Conservation (phyloP, 169 alveolate species). For the Cryptosporidium parvum region DNA sequence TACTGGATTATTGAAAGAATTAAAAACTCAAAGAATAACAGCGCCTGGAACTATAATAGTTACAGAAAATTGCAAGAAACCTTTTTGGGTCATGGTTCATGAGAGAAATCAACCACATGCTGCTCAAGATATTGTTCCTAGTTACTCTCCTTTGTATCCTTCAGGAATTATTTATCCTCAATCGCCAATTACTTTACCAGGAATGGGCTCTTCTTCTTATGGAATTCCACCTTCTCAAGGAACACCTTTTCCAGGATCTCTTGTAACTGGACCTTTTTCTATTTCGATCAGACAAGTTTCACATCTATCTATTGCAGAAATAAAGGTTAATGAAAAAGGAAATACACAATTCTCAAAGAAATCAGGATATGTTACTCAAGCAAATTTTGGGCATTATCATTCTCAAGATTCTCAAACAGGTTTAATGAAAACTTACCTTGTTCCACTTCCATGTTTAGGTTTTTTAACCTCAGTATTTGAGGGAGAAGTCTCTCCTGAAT, state of each 20-base stretch:
- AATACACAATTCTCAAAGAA: not conserved
- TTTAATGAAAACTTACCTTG: not conserved
- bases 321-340: not conserved
- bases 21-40: not conserved
- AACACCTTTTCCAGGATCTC: conserved; percentile 15
- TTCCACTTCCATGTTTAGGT: conserved; percentile 40
- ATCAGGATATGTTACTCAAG: not conserved
- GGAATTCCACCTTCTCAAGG: conserved; percentile 14
- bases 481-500: not conserved
- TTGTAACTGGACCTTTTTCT: conserved; percentile 18
- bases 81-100: not conserved
- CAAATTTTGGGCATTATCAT: conserved; percentile 6
- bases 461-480: conserved; percentile 3
- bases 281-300: not conserved
- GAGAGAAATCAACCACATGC: not conserved
- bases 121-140: conserved; percentile 1
- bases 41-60: not conserved
- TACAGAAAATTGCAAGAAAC: not conserved
- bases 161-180: conserved; percentile 1
- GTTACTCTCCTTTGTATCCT: conserved; percentile 8
- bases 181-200: not conserved
- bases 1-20: not conserved
- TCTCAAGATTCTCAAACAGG: conserved; percentile 6
- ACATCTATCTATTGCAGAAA: conserved; percentile 11
- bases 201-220: not conserved